Evolutionary conservation across 805 yeast genomes (phyloP).

Genomic region (Scheffersomyces coipomensis): DNA sequence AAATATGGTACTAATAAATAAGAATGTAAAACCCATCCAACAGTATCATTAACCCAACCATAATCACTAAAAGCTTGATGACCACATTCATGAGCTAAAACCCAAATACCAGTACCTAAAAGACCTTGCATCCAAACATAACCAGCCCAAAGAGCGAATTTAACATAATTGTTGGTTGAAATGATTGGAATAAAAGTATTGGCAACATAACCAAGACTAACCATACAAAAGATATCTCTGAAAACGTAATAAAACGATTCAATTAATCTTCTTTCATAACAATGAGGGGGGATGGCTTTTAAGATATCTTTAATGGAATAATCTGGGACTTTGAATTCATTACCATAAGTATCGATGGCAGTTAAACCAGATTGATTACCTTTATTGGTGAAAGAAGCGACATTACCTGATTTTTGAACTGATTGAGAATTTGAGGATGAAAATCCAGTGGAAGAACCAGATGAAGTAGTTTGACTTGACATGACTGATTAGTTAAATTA

Average conservation of each 20-base stretch:
- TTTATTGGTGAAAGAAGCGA: conserved; percentile 7
- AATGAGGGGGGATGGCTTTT: conserved; percentile 58
- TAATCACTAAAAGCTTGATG: conserved; percentile 82
- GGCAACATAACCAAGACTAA: conserved; percentile 41
- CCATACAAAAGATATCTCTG: conserved; percentile 50
- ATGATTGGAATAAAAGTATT: conserved; percentile 48
- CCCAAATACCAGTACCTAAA: conserved; percentile 64
- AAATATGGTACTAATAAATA: conserved; percentile 79
- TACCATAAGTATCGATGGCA: conserved; percentile 54
- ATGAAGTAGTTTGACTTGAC: too few species aligned
- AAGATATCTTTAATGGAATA: conserved; percentile 57
- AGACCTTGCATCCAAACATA: conserved; percentile 53
- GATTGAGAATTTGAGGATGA: conserved; percentile 1
- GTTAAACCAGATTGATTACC: conserved; percentile 11
- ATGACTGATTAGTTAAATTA: too few species aligned
- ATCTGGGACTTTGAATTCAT: conserved; percentile 59
- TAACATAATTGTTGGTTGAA: conserved; percentile 41
- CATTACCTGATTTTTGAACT: conserved; percentile 10
- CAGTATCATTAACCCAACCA: conserved; percentile 68
- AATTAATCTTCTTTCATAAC: conserved; percentile 53
- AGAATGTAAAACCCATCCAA: conserved; percentile 84
- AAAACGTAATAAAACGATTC: conserved; percentile 51
- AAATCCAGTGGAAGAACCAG: background rate
- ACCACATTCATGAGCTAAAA: conserved; percentile 89
- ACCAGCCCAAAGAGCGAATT: conserved; percentile 58